Percentiles rank a stretch among this genome's conserved stretches.
phyloP scores from a whole-genome alignment of 1,284 basidiomycete genomes.

The Sparassis latifolia region DNA sequence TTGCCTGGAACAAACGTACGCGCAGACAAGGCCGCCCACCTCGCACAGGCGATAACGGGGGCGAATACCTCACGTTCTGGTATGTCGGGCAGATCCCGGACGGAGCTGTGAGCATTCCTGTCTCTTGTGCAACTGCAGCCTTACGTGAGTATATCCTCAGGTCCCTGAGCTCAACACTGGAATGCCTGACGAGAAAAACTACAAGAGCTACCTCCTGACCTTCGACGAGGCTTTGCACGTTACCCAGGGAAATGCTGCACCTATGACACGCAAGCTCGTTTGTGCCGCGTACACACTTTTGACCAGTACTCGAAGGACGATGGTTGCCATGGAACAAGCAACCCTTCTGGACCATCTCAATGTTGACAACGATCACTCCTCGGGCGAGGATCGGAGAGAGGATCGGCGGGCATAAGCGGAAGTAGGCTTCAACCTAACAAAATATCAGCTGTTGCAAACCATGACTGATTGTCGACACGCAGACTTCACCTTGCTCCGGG shows the following conservation, averaged over 20 bases:
- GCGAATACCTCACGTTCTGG: constrained; percentile 49
- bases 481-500: too few relatives aligned
- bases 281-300: too few relatives aligned
- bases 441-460: too few relatives aligned
- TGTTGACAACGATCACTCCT: too few relatives aligned
- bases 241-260: constrained; percentile 4
- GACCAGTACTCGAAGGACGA: too few relatives aligned
- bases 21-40: neutral
- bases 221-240: constrained; percentile 21
- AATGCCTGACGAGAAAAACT: constrained; percentile 50
- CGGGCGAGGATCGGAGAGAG: too few relatives aligned
- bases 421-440: too few relatives aligned
- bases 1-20: constrained; percentile 23
- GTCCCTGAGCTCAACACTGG: constrained; percentile 41
- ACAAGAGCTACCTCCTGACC: constrained; percentile 26
- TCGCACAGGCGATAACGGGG: constrained; percentile 20
- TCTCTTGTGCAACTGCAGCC: neutral
- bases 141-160: constrained; percentile 21
- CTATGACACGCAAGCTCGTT: too few relatives aligned
- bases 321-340: too few relatives aligned
- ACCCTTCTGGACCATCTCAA: too few relatives aligned
- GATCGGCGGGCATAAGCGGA: too few relatives aligned
- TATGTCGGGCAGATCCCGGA: constrained; percentile 44
- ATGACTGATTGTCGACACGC: too few relatives aligned
- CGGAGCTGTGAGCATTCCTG: constrained; percentile 38